Evolutionary conservation across 2,329 filamentous ascomycete genomes (phyloP), one percentile per base, ranked within the genome.

Genomic region (Ascosphaera pollenicola): DNA sequence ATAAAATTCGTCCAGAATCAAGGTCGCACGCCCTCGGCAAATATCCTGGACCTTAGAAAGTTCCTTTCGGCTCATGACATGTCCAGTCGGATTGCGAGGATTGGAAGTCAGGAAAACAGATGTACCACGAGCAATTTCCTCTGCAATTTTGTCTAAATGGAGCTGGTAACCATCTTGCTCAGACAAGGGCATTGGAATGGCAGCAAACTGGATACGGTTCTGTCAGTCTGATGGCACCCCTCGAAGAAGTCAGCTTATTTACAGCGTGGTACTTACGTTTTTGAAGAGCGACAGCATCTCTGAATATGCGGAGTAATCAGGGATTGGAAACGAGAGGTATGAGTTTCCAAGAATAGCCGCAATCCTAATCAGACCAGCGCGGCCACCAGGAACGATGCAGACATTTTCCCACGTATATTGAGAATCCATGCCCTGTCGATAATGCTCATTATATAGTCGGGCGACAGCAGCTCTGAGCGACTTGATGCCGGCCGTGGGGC

Each of bases 371-470:
- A 95, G 64, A 37, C 87, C 87, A 26, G 87, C 87, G 50, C 87
- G 74, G 31, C 87, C 87, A 57, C 85, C 85, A 36, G 87, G 87
- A 3, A 95, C 87, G 55, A 95, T 92, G 56, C 81, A 85, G 15
- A 94, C 87, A 57, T 95, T 95, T 65, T 95, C 87, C 79, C 82
- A 94, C 4, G 81, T 91, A 58, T 95, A 95, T 61, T 91, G 69
- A 58, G 78, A 87, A 8, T 74, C 68, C 63, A 89, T 91, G 52
- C 79, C 83, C 61, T 87, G 63, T 46, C 87, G 75, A 52, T 94
- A 87, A 58, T 87, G 80, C 56, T 78, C 78, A 53, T 95, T 95
- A 69, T 95, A 95, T 44, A 95, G 69, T 43, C 75, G 74, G 42
- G 87, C 87, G 35, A 95, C 84, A 15, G 87, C 87, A 52, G 83